Conservation (phyloP, 768 basidiomycete genomes). For the Lenzites betulinus region DNA sequence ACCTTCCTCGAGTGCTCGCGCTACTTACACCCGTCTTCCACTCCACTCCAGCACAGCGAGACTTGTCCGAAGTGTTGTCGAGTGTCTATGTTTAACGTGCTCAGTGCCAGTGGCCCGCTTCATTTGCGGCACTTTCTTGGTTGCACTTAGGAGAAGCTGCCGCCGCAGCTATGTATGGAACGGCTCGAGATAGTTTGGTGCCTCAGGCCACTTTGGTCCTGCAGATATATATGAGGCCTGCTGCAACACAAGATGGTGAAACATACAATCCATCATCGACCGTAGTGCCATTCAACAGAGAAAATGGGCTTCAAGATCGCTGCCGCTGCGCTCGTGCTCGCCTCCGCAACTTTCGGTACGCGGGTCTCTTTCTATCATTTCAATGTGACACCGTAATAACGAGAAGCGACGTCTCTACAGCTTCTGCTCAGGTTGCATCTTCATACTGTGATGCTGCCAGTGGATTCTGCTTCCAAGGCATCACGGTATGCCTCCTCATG, state of each 20-base stretch:
- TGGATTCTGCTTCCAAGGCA: conserved; percentile 27
- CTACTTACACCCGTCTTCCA: neutral
- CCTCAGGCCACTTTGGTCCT: neutral
- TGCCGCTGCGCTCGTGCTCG: neutral
- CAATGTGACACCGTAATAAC: neutral
- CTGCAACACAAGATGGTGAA: neutral
- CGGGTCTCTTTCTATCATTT: neutral
- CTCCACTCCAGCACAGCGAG: conserved; percentile 13
- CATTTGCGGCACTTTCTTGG: conserved; percentile 12
- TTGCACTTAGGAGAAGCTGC: conserved; percentile 1
- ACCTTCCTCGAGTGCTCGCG: neutral
- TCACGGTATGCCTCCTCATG: conserved; percentile 14
- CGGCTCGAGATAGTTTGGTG: neutral
- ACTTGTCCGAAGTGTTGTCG: conserved; percentile 12
- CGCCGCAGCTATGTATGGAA: neutral
- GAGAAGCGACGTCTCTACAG: conserved; percentile 2
- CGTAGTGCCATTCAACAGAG: neutral
- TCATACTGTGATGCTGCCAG: conserved; percentile 28
- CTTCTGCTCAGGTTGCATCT: conserved; percentile 21
- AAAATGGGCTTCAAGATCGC: conserved; percentile 3
- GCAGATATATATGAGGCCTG: conserved; percentile 11
- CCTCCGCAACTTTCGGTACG: conserved; percentile 19
- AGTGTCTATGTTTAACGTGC: neutral
- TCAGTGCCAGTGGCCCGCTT: neutral
- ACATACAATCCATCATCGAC: neutral